Evolutionary conservation across 2,329 filamentous ascomycete species (phyloP), one percentile per base, ranked within the genome.

Genomic region (Fusarium transvaalense): DNA sequence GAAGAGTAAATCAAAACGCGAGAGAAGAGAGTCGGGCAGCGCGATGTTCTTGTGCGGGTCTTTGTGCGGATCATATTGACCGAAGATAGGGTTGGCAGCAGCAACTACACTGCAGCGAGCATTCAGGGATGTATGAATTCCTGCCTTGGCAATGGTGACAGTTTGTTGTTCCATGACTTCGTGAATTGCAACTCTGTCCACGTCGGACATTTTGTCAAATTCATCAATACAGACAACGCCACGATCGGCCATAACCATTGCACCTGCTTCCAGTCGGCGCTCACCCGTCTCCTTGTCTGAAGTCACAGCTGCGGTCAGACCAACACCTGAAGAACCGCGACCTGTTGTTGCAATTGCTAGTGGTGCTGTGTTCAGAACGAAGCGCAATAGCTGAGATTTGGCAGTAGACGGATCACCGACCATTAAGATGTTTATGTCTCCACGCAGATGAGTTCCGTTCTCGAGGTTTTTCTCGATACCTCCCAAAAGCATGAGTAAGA

Each of bases 141-240:
- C 96, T 2, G 96, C 96, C 82, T 99, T 99, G 53, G 96, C 96
- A 75, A 99, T 99, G 15, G 96, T 99, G 64, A 99, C 96, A 0
- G 96, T 99, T 81, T 99, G 96, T 82, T 99, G 96, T 82, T 99
- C 96, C 96, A 99, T 99, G 71, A 99, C 96, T 92, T 99, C 96
- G 87, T 99, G 96, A 73, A 99, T 99, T 46, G 96, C 96, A 6
- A 99, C 96, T 77, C 96, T 90, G 80, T 99, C 96, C 60, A 98
- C 91, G 77, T 99, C 96, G 59, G 94, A 97, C 96, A 99, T 99
- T 81, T 99, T 99, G 83, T 99, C 96, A 73, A 99, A 99, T 76
- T 99, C 96, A 78, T 99, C 96, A 71, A 99, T 99, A 83, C 96
- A 99, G 34, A 99, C 96, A 13, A 99, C 95, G 72, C 96, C 96